A percentile compares a stretch with the other conserved stretches of the same genome.
Conservation (phyloP, 179 eudicot genomes). For the Silene noctiflora region DNA sequence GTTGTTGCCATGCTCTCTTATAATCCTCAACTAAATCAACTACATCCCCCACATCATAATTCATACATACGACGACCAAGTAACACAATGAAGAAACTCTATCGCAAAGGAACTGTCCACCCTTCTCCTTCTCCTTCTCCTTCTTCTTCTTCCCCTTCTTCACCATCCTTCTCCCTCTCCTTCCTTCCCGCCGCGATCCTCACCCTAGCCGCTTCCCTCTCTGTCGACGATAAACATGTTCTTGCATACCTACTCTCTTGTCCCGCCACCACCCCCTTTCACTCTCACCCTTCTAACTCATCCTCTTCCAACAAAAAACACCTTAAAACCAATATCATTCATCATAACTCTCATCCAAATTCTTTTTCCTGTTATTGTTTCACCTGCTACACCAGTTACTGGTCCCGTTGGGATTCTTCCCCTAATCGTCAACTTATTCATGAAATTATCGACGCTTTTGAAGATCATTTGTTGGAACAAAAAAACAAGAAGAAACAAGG, state of each 20-base stretch:
- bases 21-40: conserved; percentile 5
- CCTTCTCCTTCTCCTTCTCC: conserved; percentile 41
- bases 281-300: conserved; percentile 8
- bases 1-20: conserved; percentile 7
- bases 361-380: conserved; percentile 61
- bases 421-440: conserved; percentile 77
- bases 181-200: conserved; percentile 52
- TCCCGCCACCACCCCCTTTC: conserved; percentile 26
- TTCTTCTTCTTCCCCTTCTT: conserved; percentile 23
- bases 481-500: conserved; percentile 25
- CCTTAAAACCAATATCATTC: not conserved
- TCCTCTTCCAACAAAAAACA: conserved; percentile 12
- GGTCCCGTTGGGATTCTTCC: conserved; percentile 87
- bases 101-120: conserved; percentile 62
- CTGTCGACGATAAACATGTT: conserved; percentile 59
- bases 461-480: conserved; percentile 39
- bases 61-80: conserved; percentile 3
- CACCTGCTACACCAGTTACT: conserved; percentile 64
- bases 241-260: conserved; percentile 72
- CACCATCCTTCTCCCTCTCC: conserved; percentile 36
- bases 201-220: conserved; percentile 53
- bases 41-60: not conserved
- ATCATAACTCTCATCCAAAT: conserved; percentile 33
- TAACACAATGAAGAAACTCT: conserved; percentile 54
- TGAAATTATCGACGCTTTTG: conserved; percentile 70